These are phyloP conservation scores for Thyridium curvatum DNA, from an alignment of 2,329 filamentous ascomycete species.

Conservation along the genomic window DNA sequence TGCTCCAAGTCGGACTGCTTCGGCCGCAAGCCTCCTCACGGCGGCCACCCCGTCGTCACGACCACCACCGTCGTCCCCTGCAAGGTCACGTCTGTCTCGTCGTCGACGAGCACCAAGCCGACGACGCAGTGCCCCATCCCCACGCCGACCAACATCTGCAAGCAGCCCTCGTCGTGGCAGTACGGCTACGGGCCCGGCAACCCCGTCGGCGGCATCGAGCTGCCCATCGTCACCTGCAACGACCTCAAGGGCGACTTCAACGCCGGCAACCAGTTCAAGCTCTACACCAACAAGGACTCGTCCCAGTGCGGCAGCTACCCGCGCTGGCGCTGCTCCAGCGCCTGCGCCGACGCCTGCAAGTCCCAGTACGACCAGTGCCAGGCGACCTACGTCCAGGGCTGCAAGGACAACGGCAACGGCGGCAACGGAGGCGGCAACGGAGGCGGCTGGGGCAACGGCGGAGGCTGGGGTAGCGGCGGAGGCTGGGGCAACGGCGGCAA, in stretches of 20 bases:
- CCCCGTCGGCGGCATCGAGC: constrained; percentile 42
- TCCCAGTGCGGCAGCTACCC: constrained; percentile 36
- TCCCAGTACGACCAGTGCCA: constrained; percentile 43
- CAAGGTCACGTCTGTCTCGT: constrained; percentile 10
- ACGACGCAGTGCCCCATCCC: constrained; percentile 32
- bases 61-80: constrained; percentile 27
- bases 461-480: background rate
- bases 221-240: constrained; percentile 50
- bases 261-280: constrained; percentile 39
- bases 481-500: constrained; percentile 1
- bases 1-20: constrained; percentile 36
- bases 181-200: constrained; percentile 63
- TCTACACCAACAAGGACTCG: constrained; percentile 39
- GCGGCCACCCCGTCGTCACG: constrained; percentile 23
- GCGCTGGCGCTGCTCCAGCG: constrained; percentile 26
- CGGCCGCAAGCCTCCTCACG: constrained; percentile 31
- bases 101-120: constrained; percentile 20
- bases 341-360: constrained; percentile 47
- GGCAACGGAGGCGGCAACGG: constrained; percentile 8
- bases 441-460: background rate
- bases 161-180: constrained; percentile 46
- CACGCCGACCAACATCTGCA: constrained; percentile 45
- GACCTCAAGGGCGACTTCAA: constrained; percentile 36
- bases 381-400: constrained; percentile 41
- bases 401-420: constrained; percentile 23